Conservation (phyloP, 495 filamentous ascomycete genomes). For the Chaetomium tenue region DNA sequence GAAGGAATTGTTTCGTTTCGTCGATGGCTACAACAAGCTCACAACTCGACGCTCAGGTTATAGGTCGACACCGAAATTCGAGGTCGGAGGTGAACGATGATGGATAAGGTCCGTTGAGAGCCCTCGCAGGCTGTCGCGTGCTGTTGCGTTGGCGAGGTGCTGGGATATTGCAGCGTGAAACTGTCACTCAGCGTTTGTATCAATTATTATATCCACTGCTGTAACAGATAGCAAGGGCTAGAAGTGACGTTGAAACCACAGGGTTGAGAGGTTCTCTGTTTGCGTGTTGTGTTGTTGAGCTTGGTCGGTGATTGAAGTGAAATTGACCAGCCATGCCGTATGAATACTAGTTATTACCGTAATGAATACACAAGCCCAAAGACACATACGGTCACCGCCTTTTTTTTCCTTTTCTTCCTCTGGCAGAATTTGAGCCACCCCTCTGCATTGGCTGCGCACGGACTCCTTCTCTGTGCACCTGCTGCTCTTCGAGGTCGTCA, state of each 20-base stretch:
- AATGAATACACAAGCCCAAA: neutral
- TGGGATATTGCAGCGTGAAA: too few species aligned
- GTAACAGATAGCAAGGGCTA: neutral
- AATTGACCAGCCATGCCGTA: neutral
- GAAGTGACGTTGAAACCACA: neutral
- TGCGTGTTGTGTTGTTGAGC: neutral
- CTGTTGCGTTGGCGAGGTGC: too few species aligned
- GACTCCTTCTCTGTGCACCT: neutral
- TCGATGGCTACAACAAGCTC: neutral
- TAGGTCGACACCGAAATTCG: too few species aligned
- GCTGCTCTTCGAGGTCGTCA: too few species aligned
- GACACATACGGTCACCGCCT: slow-evolving; percentile 5
- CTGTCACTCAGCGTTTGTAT: too few species aligned
- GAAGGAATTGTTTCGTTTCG: neutral
- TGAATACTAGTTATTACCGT: neutral
- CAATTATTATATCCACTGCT: too few species aligned
- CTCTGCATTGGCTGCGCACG: neutral
- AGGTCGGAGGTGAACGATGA: neutral
- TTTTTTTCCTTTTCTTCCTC: slow-evolving; percentile 12
- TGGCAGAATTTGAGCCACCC: slow-evolving; percentile 4
- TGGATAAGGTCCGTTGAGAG: neutral
- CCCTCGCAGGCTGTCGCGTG: too few species aligned
- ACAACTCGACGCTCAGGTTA: neutral
- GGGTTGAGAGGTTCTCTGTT: neutral
- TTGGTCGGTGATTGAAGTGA: neutral